phyloP scores from a whole-genome alignment of 2,329 filamentous ascomycete species.

The Colletotrichum simmondsii region DNA sequence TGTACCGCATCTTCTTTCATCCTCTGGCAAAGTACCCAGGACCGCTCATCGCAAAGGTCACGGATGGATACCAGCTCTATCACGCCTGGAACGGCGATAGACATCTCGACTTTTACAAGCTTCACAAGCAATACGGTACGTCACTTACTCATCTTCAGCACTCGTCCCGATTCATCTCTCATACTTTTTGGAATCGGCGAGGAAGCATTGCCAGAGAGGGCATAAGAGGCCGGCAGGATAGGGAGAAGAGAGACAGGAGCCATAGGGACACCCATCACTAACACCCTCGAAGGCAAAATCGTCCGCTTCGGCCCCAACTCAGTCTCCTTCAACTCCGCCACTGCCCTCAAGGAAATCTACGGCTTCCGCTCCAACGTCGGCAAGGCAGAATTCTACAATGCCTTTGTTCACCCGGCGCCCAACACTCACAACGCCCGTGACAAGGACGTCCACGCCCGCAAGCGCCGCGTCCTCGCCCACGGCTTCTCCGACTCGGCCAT shows the following conservation, averaged over 20 bases:
- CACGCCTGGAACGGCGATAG: slow-evolving; percentile 80
- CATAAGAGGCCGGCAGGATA: not conserved
- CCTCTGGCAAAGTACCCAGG: slow-evolving; percentile 74
- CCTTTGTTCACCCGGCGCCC: slow-evolving; percentile 75
- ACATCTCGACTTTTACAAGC: slow-evolving; percentile 77
- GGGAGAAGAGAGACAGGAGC: no score
- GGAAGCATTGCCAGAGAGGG: not conserved
- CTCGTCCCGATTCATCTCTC: slow-evolving; percentile 16
- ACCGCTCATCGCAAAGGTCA: slow-evolving; percentile 71
- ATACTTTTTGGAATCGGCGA: no score
- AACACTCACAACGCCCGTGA: slow-evolving; percentile 81
- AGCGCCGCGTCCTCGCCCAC: slow-evolving; percentile 77
- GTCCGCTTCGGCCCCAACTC: slow-evolving; percentile 85
- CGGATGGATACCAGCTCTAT: slow-evolving; percentile 75
- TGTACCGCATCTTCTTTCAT: slow-evolving; percentile 72
- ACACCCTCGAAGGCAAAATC: slow-evolving; percentile 57
- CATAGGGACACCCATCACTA: not conserved
- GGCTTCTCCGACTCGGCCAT: slow-evolving; percentile 76
- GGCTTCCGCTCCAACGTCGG: slow-evolving; percentile 71
- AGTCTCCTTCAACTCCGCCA: slow-evolving; percentile 79
- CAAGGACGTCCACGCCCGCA: slow-evolving; percentile 75
- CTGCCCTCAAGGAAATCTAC: slow-evolving; percentile 75
- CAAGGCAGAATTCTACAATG: slow-evolving; percentile 80
- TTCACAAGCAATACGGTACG: slow-evolving; percentile 78
- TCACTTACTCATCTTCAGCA: not conserved